A percentile compares a stretch with the other conserved stretches of the same genome.
These are phyloP conservation scores for Gamarada debralockiae DNA, from an alignment of 495 filamentous ascomycete species.

Conservation along the genomic window DNA sequence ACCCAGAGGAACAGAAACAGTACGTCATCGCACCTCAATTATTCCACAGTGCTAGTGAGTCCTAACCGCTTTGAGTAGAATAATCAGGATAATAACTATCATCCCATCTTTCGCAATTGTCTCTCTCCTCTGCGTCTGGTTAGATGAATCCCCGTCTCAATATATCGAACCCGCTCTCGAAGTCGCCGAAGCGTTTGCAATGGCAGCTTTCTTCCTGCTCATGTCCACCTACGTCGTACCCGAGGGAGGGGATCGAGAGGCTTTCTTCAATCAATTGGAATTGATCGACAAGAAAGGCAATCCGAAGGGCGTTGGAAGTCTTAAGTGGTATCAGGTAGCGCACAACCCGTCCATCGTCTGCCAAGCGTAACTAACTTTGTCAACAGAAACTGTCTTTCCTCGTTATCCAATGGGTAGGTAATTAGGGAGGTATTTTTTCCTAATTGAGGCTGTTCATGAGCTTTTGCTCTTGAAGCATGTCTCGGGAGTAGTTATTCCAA, in stretches of 20 bases:
- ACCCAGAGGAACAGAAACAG: conserved; percentile 2
- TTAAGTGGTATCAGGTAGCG: not conserved
- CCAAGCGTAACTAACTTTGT: too few species aligned
- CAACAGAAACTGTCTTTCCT: not conserved
- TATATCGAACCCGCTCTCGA: conserved; percentile 76
- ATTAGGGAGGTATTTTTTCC: too few species aligned
- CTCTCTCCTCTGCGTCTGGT: conserved; percentile 69
- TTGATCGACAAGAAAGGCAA: not conserved
- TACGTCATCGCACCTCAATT: not conserved
- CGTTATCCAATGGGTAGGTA: not conserved
- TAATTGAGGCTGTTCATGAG: too few species aligned
- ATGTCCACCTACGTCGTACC: conserved; percentile 77
- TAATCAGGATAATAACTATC: conserved; percentile 87
- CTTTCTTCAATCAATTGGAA: conserved; percentile 55
- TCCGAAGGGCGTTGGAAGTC: not conserved
- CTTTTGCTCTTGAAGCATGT: too few species aligned
- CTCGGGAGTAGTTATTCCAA: too few species aligned
- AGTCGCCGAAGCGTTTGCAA: conserved; percentile 87
- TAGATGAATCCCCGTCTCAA: conserved; percentile 65
- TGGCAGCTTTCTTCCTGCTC: conserved; percentile 83
- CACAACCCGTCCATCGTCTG: too few species aligned
- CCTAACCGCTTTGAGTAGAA: conserved; percentile 29
- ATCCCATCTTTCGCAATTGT: conserved; percentile 78
- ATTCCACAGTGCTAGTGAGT: not conserved
- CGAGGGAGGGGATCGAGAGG: conserved; percentile 73